phyloP scores from a whole-genome alignment of 1,139 yeast species.

The Yamadazyma mexicana region DNA sequence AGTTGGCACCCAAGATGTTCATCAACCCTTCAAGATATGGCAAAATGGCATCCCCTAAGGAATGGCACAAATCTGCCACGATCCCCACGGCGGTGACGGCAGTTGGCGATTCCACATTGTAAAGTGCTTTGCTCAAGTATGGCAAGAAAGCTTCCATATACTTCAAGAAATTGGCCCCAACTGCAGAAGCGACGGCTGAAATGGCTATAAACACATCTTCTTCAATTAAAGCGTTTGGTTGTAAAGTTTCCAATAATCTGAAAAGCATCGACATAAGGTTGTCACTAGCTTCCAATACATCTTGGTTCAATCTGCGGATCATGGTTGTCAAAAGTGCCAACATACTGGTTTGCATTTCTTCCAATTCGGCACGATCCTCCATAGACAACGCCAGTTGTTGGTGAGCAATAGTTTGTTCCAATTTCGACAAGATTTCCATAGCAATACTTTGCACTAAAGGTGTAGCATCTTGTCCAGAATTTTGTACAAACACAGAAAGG shows the following conservation, averaged over 20 bases:
- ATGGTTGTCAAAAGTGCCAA: slow-evolving; percentile 85
- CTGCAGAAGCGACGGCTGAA: slow-evolving; percentile 82
- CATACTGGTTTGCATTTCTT: slow-evolving; percentile 86
- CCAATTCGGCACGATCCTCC: slow-evolving; percentile 77
- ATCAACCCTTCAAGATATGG: slow-evolving; percentile 80
- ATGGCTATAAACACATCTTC: slow-evolving; percentile 93
- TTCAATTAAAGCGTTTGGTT: slow-evolving; percentile 78
- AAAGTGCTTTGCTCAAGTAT: slow-evolving; percentile 71
- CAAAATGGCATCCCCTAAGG: slow-evolving; percentile 70
- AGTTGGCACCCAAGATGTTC: slow-evolving; percentile 73
- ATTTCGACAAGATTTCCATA: slow-evolving; percentile 66
- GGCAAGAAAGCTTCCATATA: slow-evolving; percentile 86
- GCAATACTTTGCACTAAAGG: slow-evolving; percentile 72
- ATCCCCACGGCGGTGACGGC: slow-evolving; percentile 90
- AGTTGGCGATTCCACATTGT: slow-evolving; percentile 79
- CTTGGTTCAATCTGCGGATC: slow-evolving; percentile 76
- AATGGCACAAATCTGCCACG: slow-evolving; percentile 95
- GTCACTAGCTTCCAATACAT: slow-evolving; percentile 72
- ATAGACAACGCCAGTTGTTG: slow-evolving; percentile 53
- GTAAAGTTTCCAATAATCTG: slow-evolving; percentile 60
- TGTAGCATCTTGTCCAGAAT: slow-evolving; percentile 70
- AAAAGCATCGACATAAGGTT: slow-evolving; percentile 81
- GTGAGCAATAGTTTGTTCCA: slow-evolving; percentile 50
- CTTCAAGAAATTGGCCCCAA: slow-evolving; percentile 66
- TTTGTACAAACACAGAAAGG: slow-evolving; percentile 75